Evolutionary conservation across 2,329 filamentous ascomycete genomes (phyloP).

Genomic region (Hypoxylon sp.): DNA sequence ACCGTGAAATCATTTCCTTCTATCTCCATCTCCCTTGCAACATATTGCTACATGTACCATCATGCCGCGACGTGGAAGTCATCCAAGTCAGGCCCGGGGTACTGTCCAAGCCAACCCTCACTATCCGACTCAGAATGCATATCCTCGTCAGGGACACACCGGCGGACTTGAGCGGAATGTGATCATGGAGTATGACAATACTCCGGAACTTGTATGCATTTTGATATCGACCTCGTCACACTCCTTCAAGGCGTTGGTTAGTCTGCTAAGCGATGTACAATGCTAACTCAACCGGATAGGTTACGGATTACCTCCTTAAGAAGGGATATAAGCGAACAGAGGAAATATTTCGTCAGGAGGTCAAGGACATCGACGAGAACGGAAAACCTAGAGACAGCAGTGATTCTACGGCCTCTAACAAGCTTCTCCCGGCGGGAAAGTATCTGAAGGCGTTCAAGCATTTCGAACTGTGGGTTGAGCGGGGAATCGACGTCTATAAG

Average conservation of each 20-base stretch:
- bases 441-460: slow-evolving; percentile 82
- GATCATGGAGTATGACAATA: background rate
- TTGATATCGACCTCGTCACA: background rate
- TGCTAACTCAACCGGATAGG: slow-evolving; percentile 57
- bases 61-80: background rate
- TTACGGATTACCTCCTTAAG: slow-evolving; percentile 96
- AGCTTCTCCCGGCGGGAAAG: slow-evolving; percentile 66
- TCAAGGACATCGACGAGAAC: slow-evolving; percentile 83
- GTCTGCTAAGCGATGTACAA: background rate
- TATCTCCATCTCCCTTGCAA: background rate
- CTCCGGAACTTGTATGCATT: background rate
- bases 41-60: background rate
- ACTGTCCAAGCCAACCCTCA: background rate
- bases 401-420: slow-evolving; percentile 75
- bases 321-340: slow-evolving; percentile 95
- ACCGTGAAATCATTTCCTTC: background rate
- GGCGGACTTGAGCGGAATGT: background rate
- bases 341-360: slow-evolving; percentile 91
- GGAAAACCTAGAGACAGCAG: slow-evolving; percentile 78
- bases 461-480: slow-evolving; percentile 87
- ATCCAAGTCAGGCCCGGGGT: background rate
- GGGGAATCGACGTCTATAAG: slow-evolving; percentile 95
- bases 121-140: background rate
- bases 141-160: background rate
- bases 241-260: background rate